Base-by-base conservation (phyloP, 371 early-diverging fungal genomes). In the Mucor racemosus region DNA sequence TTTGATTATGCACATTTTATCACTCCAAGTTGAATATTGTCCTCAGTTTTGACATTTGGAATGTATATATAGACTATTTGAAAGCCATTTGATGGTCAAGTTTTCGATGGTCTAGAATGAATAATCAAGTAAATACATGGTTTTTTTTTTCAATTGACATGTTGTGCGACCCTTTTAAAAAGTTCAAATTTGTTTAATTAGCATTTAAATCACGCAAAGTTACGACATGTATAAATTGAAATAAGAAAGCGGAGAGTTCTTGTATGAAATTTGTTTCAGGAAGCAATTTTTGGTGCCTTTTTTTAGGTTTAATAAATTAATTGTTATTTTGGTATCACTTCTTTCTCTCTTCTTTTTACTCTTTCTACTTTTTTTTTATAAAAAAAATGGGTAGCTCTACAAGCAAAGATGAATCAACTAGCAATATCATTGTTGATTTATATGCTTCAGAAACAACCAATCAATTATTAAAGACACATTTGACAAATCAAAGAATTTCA, bases 391-490 rank as follows among this genome's bases (percentile, higher is more conserved):
- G 50, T 19, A 50, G 50, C 5, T 50, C 26, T 9, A 50, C 50
- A 10, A 50, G 50, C 11, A 50, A 50, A 21, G 17, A 50, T 9
- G 50, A 50, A 10, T 11, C 50, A 21, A 26, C 50, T 11, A 26
- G 50, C 50, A 50, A 13, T 21, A 26, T 50, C 11, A 50, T 50
- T 50, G 34, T 35, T 0, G 55, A 55, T 55, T 55, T 55, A 31
- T 35, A 55, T 33, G 55, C 55, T 55, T 35, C 55, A 34, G 55
- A 55, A n/a, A 55, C 55, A 34, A 55, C 55, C 34, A 55, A 55
- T 55, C 55, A 55, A 15, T 35, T 55, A 35, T 7, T 55, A 31
- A 55, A 35, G 35, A 55, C 35, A 55, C 55, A 55, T 35, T 55
- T 55, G 17, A n/a, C 55, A 55, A 55, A 35, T 55, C 55, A 55